Conservation (phyloP, 495 filamentous ascomycete species). For the Hypoxylon fuscum region DNA sequence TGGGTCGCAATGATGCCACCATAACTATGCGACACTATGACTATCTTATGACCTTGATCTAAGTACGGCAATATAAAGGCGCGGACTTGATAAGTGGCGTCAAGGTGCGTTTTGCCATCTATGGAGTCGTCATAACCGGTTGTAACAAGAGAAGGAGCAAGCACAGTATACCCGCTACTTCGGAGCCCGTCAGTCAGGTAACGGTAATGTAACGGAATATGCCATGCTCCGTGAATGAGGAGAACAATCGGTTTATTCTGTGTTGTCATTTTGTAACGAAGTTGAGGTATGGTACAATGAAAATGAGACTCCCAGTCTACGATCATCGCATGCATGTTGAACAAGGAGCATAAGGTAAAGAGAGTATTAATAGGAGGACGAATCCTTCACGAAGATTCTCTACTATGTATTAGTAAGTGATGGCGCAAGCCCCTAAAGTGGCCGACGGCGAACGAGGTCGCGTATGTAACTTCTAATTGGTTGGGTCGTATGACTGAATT, state of each 20-base stretch:
- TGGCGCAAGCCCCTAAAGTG: no score
- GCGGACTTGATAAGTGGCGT: constrained; percentile 32
- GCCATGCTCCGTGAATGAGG: constrained; percentile 56
- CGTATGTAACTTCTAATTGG: no score
- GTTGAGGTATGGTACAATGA: background rate
- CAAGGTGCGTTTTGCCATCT: constrained; percentile 43
- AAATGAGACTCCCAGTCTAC: no score
- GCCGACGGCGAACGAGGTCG: no score
- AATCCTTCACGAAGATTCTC: no score
- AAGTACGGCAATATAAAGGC: constrained; percentile 31
- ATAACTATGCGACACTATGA: constrained; percentile 55
- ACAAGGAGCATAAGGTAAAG: no score
- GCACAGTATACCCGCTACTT: constrained; percentile 45
- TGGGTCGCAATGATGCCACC: constrained; percentile 52
- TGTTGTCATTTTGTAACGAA: constrained; percentile 6
- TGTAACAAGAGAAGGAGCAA: constrained; percentile 49
- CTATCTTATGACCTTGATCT: constrained; percentile 40
- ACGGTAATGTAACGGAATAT: constrained; percentile 51
- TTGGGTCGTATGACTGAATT: no score
- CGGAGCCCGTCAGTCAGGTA: constrained; percentile 46
- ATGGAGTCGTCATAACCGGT: constrained; percentile 42
- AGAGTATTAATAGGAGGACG: no score
- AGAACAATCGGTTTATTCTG: constrained; percentile 48
- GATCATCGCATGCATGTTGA: no score
- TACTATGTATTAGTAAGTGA: no score